phyloP scores from a whole-genome alignment of 805 yeast species.

The Metschnikowia drakensbergensis region DNA sequence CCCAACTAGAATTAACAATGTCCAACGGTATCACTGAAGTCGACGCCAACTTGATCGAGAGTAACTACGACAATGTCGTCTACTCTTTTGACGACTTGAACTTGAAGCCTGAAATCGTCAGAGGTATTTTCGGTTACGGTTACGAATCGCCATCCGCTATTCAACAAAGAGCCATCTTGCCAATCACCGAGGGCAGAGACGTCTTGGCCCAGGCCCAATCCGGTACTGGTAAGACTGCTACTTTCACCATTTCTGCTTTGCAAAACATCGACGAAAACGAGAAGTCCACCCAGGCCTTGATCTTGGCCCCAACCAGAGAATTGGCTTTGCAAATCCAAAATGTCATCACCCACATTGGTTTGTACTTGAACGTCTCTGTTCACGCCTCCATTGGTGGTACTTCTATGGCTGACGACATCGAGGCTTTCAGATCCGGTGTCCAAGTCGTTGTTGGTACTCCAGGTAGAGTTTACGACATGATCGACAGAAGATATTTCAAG shows the following conservation, averaged over 20 bases:
- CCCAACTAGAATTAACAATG: constrained; percentile 29
- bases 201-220: constrained; percentile 82
- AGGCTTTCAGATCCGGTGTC: constrained; percentile 78
- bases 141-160: constrained; percentile 80
- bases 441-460: constrained; percentile 98
- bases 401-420: constrained; percentile 79
- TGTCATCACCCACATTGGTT: constrained; percentile 86
- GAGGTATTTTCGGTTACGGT: constrained; percentile 77
- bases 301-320: constrained; percentile 96
- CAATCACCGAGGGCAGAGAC: constrained; percentile 71
- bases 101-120: constrained; percentile 66
- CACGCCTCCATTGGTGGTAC: constrained; percentile 99
- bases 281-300: constrained; percentile 84
- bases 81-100: constrained; percentile 69
- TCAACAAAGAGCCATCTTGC: constrained; percentile 76
- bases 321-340: constrained; percentile 93
- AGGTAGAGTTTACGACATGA: constrained; percentile 96
- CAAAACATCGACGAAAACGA: constrained; percentile 69
- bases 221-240: constrained; percentile 90
- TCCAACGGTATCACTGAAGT: constrained; percentile 74
- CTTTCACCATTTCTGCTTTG: constrained; percentile 71
- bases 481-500: constrained; percentile 79
- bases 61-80: constrained; percentile 92
- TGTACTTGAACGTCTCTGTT: constrained; percentile 83
- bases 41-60: constrained; percentile 79